Evolutionary conservation across 768 basidiomycete species (phyloP).

Genomic region (Brasilioporus rufonigricans): DNA sequence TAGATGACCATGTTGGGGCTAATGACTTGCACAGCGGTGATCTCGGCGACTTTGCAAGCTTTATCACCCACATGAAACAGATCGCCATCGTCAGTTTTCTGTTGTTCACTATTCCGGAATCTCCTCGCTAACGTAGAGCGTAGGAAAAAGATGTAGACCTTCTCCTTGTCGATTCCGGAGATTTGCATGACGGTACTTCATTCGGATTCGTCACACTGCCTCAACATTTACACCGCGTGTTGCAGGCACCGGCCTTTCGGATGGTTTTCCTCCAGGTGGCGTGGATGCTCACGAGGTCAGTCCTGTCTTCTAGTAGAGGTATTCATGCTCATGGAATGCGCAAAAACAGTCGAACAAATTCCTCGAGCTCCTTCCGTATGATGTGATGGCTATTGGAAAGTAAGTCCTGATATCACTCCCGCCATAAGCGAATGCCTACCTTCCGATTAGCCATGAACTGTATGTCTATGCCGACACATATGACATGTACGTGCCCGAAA

Average conservation of each 20-base stretch:
- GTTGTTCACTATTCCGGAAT: not conserved
- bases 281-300: constrained; percentile 71
- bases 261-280: constrained; percentile 68
- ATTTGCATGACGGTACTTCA: constrained; percentile 61
- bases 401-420: constrained; percentile 33
- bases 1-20: not conserved
- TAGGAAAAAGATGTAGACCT: constrained; percentile 77
- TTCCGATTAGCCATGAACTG: constrained; percentile 64
- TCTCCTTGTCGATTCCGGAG: constrained; percentile 73
- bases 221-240: constrained; percentile 3
- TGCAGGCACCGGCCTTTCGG: too few relatives aligned
- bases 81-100: constrained; percentile 51
- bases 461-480: constrained; percentile 65
- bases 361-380: constrained; percentile 72
- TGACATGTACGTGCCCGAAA: constrained; percentile 52
- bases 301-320: not conserved
- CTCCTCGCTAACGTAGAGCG: not conserved
- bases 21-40: constrained; percentile 41
- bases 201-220: not conserved
- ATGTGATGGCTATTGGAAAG: constrained; percentile 85
- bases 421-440: not conserved
- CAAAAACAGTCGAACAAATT: constrained; percentile 63
- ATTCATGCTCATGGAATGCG: not conserved
- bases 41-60: constrained; percentile 83
- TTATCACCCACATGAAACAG: constrained; percentile 78